Base-by-base conservation (phyloP, 2,329 filamentous ascomycete species). In the Exophiala sideris region DNA sequence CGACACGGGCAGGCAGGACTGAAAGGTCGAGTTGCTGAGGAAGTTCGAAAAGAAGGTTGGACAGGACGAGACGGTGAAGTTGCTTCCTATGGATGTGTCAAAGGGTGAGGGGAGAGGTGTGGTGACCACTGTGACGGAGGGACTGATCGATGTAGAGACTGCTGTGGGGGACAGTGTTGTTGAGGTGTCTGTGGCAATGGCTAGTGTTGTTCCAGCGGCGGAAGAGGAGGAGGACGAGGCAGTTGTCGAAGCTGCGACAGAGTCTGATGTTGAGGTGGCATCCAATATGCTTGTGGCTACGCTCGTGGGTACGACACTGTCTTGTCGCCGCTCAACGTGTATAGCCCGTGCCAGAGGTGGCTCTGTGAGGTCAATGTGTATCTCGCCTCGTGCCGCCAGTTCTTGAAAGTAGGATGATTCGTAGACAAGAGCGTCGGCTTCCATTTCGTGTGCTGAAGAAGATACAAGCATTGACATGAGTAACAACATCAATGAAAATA, bases 1-100 rank as follows among this genome's bases (percentile, higher is more conserved):
- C 1, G 91, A 96, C 53, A 96, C 77, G 0, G 92, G 89, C 62
- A 91, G 83, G 73, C 92, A 97, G 48, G 79, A 70, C 62, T 82
- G 80, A 63, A 94, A 90, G 3, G 81, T 84, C 5, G 78, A 67
- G 66, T 89, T 81, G 44, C 72, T 73, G 47, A 94, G 78, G 64
- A 95, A 83, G 2, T 69, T 70, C 48, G 81, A 76, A 69, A 95
- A 85, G 71, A 92, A 77, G 3, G 73, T 67, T 11, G 70, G 64
- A 44, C 76, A 79, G 47, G 75, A 72, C 9, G 71, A 64, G 49
- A 68, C 70, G 12, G 80, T 79, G 70, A 88, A 87, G 62, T 87
- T 86, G 58, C 77, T 77, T 6, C 79, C 78, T 29, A 87, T 69
- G 45, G 78, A 80, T 52, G 79, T 83, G 63, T 91, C 87, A 65